A percentile compares a stretch with the other conserved stretches of the same genome.
Evolutionary conservation across 148 eudicot genomes (phyloP).

Genomic region (Tetragonia tetragonoides): DNA sequence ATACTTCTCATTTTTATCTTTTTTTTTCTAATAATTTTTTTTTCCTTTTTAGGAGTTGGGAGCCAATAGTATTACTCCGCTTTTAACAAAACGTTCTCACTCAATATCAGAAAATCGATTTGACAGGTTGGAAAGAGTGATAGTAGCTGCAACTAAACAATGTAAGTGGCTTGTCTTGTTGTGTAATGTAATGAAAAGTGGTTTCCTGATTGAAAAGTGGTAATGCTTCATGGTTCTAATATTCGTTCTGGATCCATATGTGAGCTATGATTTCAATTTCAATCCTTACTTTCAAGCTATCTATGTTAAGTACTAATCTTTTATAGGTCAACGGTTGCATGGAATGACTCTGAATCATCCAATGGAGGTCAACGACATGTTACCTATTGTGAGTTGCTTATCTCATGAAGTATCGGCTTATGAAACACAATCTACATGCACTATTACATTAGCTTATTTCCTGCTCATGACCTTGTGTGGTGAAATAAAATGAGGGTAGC

Average conservation of each 20-base stretch:
- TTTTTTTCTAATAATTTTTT: neutral
- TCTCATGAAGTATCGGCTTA: neutral
- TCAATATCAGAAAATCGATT: constrained; percentile 85
- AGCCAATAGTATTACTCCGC: constrained; percentile 80
- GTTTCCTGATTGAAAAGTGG: neutral
- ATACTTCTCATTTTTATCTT: neutral
- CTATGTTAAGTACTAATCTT: neutral
- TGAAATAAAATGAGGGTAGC: neutral
- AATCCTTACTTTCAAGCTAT: neutral
- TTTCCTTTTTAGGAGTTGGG: constrained; percentile 69
- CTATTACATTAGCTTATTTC: neutral
- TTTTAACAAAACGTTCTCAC: constrained; percentile 79
- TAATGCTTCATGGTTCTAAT: neutral
- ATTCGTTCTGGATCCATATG: neutral
- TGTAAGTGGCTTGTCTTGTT: constrained; percentile 37
- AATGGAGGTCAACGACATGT: constrained; percentile 39
- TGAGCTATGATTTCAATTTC: neutral
- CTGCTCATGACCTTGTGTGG: neutral
- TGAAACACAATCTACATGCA: constrained; percentile 1
- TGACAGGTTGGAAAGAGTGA: constrained; percentile 80
- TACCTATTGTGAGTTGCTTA: constrained; percentile 60
- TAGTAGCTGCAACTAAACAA: constrained; percentile 84
- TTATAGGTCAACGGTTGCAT: constrained; percentile 87
- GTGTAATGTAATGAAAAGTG: neutral
- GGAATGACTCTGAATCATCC: constrained; percentile 84